Evolutionary conservation across 129 eudicot species (phyloP).

Genomic region (Chrysanthemum seticuspe): DNA sequence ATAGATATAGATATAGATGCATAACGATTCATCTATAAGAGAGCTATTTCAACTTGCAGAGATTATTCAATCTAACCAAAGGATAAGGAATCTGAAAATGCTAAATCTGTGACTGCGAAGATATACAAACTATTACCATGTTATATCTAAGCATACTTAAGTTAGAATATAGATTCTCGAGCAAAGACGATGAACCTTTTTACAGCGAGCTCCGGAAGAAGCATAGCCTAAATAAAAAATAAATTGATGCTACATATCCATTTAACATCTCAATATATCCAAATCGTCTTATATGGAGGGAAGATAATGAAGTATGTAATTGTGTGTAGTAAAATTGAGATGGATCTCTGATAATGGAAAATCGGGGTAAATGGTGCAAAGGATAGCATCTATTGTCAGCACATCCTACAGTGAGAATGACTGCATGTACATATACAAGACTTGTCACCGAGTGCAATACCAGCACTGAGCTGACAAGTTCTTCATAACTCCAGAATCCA

Average conservation of each 20-base stretch:
- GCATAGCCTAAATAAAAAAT: slow-evolving; percentile 2
- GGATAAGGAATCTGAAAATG: slow-evolving; percentile 11
- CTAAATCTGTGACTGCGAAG: slow-evolving; percentile 10
- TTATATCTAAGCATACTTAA: background rate
- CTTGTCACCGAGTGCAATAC: background rate
- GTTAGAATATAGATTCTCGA: background rate
- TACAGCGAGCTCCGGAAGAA: background rate
- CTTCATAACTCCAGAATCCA: too few relatives aligned
- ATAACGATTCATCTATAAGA: background rate
- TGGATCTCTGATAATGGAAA: too few relatives aligned
- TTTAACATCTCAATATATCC: slow-evolving; percentile 11
- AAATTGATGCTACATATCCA: background rate
- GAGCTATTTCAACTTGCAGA: slow-evolving; percentile 2
- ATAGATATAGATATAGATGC: background rate
- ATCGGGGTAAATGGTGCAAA: background rate
- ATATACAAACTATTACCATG: slow-evolving; percentile 2
- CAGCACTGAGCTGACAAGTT: too few relatives aligned
- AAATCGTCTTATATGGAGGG: background rate
- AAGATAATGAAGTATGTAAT: too few relatives aligned
- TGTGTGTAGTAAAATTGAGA: too few relatives aligned
- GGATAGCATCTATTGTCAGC: background rate
- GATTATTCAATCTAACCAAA: background rate
- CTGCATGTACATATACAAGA: background rate
- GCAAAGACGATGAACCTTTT: background rate
- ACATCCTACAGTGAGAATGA: slow-evolving; percentile 15